phyloP scores from a whole-genome alignment of 2,329 filamentous ascomycete species.

The Fusarium coicis region DNA sequence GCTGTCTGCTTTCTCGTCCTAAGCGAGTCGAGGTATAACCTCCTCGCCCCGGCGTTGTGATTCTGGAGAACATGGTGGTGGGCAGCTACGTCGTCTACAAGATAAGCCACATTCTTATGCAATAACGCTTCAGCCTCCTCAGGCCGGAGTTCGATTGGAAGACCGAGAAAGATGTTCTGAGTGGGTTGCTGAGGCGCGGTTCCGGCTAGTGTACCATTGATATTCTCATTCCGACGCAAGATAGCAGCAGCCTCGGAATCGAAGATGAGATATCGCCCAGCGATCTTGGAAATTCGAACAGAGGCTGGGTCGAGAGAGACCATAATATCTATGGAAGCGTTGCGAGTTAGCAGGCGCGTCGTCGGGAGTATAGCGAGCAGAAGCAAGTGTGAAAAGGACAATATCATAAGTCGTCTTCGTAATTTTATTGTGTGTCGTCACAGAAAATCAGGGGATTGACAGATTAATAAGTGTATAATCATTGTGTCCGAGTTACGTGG shows the following conservation, averaged over 20 bases:
- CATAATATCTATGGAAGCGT: conserved; percentile 37
- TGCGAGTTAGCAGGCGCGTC: conserved; percentile 33
- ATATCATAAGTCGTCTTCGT: conserved; percentile 58
- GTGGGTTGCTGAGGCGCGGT: conserved; percentile 92
- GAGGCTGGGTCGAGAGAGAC: conserved; percentile 48
- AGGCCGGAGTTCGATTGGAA: conserved; percentile 89
- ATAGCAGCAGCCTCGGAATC: conserved; percentile 82
- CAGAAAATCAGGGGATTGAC: conserved; percentile 68
- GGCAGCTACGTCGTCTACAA: conserved; percentile 80
- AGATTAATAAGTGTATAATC: conserved; percentile 66
- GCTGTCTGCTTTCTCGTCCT: conserved; percentile 56
- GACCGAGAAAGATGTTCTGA: conserved; percentile 91
- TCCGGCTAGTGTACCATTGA: conserved; percentile 87
- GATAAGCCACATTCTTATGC: conserved; percentile 78
- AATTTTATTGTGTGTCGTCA: conserved; percentile 57
- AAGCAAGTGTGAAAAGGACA: conserved; percentile 22
- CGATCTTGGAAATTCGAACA: conserved; percentile 83
- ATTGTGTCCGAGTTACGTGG: conserved; percentile 47
- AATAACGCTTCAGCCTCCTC: conserved; percentile 89
- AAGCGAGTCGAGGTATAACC: conserved; percentile 71
- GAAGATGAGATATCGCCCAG: conserved; percentile 88
- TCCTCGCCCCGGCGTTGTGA: conserved; percentile 66
- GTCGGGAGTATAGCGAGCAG: conserved; percentile 10
- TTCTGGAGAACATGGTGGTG: conserved; percentile 74
- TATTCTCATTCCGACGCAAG: conserved; percentile 82